Evolutionary conservation across 164 flowering plant species (phyloP).

Genomic region (Taxillus chinensis): DNA sequence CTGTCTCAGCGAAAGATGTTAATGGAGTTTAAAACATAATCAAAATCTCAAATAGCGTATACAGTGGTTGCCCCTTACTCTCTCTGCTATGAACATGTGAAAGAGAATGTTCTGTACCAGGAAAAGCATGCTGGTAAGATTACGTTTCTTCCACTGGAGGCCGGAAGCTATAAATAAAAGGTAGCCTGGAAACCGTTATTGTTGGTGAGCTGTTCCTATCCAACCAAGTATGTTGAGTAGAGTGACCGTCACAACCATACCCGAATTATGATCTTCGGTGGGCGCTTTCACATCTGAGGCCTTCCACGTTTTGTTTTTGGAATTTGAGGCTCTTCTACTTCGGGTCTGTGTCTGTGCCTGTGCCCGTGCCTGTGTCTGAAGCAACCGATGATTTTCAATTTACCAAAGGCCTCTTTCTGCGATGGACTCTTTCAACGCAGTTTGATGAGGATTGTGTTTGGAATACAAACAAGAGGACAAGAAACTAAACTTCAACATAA

Average conservation of each 20-base stretch:
- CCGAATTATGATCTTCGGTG: no score
- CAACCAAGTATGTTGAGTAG: neutral
- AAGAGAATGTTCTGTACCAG: neutral
- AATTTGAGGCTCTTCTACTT: no score
- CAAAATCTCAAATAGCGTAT: neutral
- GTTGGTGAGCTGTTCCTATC: neutral
- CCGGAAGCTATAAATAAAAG: neutral
- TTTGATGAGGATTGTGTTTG: no score
- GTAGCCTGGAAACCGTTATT: neutral
- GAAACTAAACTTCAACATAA: no score
- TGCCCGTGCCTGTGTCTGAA: no score
- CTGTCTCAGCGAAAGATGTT: neutral
- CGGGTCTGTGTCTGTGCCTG: no score
- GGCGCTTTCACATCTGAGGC: no score
- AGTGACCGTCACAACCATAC: neutral
- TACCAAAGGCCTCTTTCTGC: no score
- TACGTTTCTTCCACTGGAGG: neutral
- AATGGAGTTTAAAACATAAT: neutral
- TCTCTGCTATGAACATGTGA: neutral
- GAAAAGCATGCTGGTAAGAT: neutral
- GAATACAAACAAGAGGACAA: no score
- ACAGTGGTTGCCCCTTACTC: neutral
- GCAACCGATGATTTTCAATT: no score
- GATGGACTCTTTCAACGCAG: no score
- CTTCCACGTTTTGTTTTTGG: no score